Conservation (phyloP, 805 yeast species). For the Isabelozyma heimii region DNA sequence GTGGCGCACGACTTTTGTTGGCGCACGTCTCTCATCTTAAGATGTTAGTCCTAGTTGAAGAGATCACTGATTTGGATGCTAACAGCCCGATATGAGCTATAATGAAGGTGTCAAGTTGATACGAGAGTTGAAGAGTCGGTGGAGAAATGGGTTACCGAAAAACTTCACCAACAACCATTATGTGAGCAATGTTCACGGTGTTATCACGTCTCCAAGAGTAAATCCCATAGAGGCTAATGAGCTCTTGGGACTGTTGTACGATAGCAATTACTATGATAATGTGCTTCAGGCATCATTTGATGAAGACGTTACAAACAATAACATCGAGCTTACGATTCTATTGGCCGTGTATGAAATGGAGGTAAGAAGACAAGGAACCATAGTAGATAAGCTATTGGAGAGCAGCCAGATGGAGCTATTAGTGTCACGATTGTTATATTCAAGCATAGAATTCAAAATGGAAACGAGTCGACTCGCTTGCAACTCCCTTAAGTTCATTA, state of each 20-base stretch:
- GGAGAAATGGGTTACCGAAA: background rate
- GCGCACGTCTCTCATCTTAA: background rate
- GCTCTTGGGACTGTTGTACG: slow-evolving; percentile 6
- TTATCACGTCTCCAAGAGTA: background rate
- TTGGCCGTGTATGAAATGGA: slow-evolving; percentile 12
- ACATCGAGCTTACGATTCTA: slow-evolving; percentile 31
- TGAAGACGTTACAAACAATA: slow-evolving; percentile 37
- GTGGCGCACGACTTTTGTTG: background rate
- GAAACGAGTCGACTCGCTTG: background rate
- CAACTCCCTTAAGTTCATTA: slow-evolving; percentile 1
- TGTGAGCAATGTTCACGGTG: background rate
- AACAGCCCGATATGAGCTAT: background rate
- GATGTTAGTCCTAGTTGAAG: no score
- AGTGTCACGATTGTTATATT: background rate
- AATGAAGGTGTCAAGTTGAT: background rate
- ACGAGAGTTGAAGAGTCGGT: background rate
- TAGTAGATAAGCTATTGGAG: slow-evolving; percentile 3
- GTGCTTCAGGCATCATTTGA: slow-evolving; percentile 43
- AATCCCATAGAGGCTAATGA: background rate
- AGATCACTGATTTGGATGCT: no score
- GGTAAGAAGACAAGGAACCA: background rate
- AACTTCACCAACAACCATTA: slow-evolving; percentile 1
- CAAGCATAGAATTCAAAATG: background rate
- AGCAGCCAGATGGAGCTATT: background rate
- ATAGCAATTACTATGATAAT: slow-evolving; percentile 19